Evolutionary conservation across 345 rosid species (phyloP).

Genomic region (Odontarrhena argentea): DNA sequence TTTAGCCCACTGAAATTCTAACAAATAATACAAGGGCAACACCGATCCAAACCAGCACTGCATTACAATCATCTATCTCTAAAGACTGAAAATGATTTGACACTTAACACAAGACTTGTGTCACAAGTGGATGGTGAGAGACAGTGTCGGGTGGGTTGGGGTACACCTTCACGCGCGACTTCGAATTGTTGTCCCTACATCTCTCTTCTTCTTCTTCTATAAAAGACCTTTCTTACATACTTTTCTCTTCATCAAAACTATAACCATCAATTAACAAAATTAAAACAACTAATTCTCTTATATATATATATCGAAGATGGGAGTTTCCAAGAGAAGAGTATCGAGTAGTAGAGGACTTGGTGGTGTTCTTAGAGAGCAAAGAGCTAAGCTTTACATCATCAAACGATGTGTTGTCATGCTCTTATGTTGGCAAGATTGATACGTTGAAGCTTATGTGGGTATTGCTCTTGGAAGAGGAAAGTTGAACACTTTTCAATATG

Average conservation of each 20-base stretch:
- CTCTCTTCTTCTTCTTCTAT: slow-evolving; percentile 29
- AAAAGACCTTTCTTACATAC: slow-evolving; percentile 5
- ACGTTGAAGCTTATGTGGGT: slow-evolving; percentile 9
- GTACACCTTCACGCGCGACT: slow-evolving; percentile 41
- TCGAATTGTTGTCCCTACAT: slow-evolving; percentile 38
- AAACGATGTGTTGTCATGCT: slow-evolving; percentile 89
- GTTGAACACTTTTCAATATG: slow-evolving; percentile 23
- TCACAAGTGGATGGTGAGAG: slow-evolving; percentile 38
- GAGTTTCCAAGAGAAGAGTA: slow-evolving; percentile 68
- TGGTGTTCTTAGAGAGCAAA: slow-evolving; percentile 77
- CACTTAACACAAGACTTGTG: slow-evolving; percentile 38
- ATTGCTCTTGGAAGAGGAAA: slow-evolving; percentile 11
- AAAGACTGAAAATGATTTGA: slow-evolving; percentile 34
- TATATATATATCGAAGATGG: slow-evolving; percentile 38
- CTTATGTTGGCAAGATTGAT: slow-evolving; percentile 77
- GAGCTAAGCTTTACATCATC: slow-evolving; percentile 80
- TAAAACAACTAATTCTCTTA: too few species aligned
- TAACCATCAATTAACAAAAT: neutral
- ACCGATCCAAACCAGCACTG: slow-evolving; percentile 14
- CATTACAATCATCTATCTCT: slow-evolving; percentile 1
- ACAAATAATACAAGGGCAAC: neutral
- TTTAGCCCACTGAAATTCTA: too few species aligned
- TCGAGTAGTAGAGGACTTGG: slow-evolving; percentile 66
- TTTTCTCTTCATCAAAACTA: slow-evolving; percentile 29
- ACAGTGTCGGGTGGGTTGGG: slow-evolving; percentile 41